A percentile compares a stretch with the other conserved stretches of the same genome.
Evolutionary conservation across 1,284 basidiomycete species (phyloP).

Genomic region (Pseudozyma sp.): DNA sequence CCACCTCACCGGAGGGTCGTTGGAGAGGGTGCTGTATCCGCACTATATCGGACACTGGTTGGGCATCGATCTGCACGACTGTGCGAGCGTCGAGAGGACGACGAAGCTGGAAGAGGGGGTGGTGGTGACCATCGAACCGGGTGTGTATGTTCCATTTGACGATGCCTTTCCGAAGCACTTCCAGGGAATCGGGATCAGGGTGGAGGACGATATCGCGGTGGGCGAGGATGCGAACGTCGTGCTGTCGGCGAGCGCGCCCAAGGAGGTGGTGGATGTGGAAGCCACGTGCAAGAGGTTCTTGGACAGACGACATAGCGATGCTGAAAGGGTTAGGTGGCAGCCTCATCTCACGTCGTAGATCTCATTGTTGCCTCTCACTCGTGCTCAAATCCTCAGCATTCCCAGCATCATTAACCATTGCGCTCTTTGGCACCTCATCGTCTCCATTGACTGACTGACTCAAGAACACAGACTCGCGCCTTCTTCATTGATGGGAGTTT

Average conservation of each 20-base stretch:
- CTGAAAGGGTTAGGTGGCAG: not conserved
- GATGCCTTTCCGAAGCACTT: conserved; percentile 58
- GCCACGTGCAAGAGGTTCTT: conserved; percentile 48
- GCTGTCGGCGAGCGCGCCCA: conserved; percentile 58
- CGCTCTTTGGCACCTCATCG: too few species aligned
- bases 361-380: too few species aligned
- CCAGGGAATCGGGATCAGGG: conserved; percentile 64
- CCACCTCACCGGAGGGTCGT: conserved; percentile 73
- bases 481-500: too few species aligned
- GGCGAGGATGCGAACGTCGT: conserved; percentile 47
- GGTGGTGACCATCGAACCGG: conserved; percentile 66
- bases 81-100: conserved; percentile 54
- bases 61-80: conserved; percentile 74
- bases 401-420: not conserved
- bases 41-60: conserved; percentile 88
- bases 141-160: conserved; percentile 64
- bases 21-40: conserved; percentile 84
- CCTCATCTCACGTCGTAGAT: conserved; percentile 10
- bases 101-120: conserved; percentile 56
- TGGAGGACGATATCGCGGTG: conserved; percentile 67
- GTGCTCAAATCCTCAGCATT: not conserved
- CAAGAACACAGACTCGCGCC: too few species aligned
- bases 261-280: conserved; percentile 66
- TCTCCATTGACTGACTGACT: too few species aligned
- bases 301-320: conserved; percentile 11